Evolutionary conservation across 1,284 basidiomycete species (phyloP), one percentile per base, ranked within the genome.

Genomic region (Stereum hirsutum): DNA sequence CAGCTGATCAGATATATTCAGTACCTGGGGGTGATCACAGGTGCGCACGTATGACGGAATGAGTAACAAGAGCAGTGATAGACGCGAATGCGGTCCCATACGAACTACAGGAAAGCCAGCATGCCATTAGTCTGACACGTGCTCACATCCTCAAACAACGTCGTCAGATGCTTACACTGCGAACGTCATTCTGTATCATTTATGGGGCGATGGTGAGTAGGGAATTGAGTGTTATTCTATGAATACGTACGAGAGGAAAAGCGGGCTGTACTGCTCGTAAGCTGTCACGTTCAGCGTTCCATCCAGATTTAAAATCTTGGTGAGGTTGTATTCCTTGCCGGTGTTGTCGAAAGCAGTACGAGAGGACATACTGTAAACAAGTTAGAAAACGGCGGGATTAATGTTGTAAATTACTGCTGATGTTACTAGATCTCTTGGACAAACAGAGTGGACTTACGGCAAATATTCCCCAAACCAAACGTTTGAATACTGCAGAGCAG

Each of bases 231-330:
- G 11, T 17, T 19, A 11, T 40, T 27, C 39, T 17, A 21, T 6
- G 5, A 28, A n/a, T 5, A 7, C 42, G 10, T 32, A 44, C 5
- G 89, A 79, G 15, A 95, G 67, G 64, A 83, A 94, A 2, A 93
- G 60, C 0, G 88, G 90, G 44, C 86, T 90, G 57, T 96, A 96
- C 1, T 62, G 63, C 46, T 74, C 54, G 61, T 94, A 95, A 0
- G 78, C 81, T 0, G 62, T 61, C 6, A 62, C 34, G 58, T 89
- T 75, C 52, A 93, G 65, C 4, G 69, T 66, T 3, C 63, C 55
- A 17, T 81, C 72, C 0, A 62, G 42, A 19, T 66, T 77, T 44
- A 92, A 61, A 41, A 96, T 81, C 7, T 59, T 60, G 1, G 61
- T 57, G 25, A 90, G 74, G 48, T 93, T 69, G 69, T 93, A 96